These are phyloP conservation scores for Akanthomyces muscarius DNA, from an alignment of 2,329 filamentous ascomycete genomes.

Conservation along the genomic window DNA sequence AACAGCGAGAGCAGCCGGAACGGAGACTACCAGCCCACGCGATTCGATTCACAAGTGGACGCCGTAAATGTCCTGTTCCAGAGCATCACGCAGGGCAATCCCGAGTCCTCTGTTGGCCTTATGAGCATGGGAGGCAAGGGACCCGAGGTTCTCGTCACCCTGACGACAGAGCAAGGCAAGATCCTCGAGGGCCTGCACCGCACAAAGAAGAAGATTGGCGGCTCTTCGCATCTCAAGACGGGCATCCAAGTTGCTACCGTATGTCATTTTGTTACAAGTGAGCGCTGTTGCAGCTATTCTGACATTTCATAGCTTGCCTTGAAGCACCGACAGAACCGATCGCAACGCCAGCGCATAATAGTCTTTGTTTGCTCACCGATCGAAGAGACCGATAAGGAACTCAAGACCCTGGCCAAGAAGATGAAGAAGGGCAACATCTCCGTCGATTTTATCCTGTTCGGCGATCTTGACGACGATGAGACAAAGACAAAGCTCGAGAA, in stretches of 20 bases:
- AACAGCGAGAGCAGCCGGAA: conserved; percentile 99
- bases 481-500: conserved; percentile 87
- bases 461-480: conserved; percentile 85
- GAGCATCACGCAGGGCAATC: conserved; percentile 90
- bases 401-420: conserved; percentile 88
- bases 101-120: conserved; percentile 92
- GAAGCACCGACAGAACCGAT: conserved; percentile 97
- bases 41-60: conserved; percentile 95
- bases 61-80: conserved; percentile 94
- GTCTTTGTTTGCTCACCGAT: conserved; percentile 95
- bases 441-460: conserved; percentile 93
- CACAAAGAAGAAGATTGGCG: conserved; percentile 86
- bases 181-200: conserved; percentile 88
- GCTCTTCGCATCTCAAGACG: conserved; percentile 81
- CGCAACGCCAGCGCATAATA: conserved; percentile 92
- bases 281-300: conserved; percentile 58
- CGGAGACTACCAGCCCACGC: conserved; percentile 84
- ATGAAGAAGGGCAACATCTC: conserved; percentile 98
- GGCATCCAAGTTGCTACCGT: conserved; percentile 94
- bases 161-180: conserved; percentile 94
- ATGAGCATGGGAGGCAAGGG: conserved; percentile 99
- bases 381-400: conserved; percentile 80
- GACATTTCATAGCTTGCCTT: conserved; percentile 73
- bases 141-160: conserved; percentile 93
- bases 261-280: conserved; percentile 36